These are phyloP conservation scores for Ochromonas danica DNA, from an alignment of 108 stramenopile genomes.

Conservation along the genomic window DNA sequence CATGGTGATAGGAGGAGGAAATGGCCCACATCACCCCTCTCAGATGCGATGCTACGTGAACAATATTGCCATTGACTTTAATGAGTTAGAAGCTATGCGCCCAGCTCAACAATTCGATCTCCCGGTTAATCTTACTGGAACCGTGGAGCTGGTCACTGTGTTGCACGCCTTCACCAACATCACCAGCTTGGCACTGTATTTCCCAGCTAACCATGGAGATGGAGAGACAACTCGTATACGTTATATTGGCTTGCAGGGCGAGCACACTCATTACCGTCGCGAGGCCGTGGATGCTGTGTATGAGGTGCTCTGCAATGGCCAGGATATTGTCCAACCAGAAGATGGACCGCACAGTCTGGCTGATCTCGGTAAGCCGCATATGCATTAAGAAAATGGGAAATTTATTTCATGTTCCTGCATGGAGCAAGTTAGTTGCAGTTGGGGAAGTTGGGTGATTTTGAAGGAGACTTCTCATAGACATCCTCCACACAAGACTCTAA, in stretches of 20 bases:
- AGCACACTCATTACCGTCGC: constrained; percentile 36
- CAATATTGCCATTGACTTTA: constrained; percentile 18
- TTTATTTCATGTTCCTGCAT: no score
- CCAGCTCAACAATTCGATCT: constrained; percentile 14
- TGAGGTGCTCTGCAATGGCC: constrained; percentile 32
- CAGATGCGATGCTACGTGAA: constrained; percentile 19
- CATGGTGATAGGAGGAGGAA: constrained; percentile 30
- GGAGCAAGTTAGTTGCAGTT: no score
- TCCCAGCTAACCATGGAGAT: constrained; percentile 24
- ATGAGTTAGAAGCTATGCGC: not conserved
- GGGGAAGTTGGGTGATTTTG: no score
- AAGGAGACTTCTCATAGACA: no score
- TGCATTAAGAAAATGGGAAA: no score
- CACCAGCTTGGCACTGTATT: constrained; percentile 10
- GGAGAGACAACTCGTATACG: constrained; percentile 1
- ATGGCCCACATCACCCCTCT: not conserved
- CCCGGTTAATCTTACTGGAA: not conserved
- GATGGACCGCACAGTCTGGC: not conserved
- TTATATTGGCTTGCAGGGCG: constrained; percentile 40
- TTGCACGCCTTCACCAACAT: constrained; percentile 32
- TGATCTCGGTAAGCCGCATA: no score
- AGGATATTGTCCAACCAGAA: constrained; percentile 21
- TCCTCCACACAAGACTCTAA: no score
- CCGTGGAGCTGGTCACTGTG: constrained; percentile 7
- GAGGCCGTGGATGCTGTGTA: constrained; percentile 32